A percentile compares a stretch with the other conserved stretches of the same genome.
phyloP scores from a whole-genome alignment of 306 rosid species.

The Vigna angularis region DNA sequence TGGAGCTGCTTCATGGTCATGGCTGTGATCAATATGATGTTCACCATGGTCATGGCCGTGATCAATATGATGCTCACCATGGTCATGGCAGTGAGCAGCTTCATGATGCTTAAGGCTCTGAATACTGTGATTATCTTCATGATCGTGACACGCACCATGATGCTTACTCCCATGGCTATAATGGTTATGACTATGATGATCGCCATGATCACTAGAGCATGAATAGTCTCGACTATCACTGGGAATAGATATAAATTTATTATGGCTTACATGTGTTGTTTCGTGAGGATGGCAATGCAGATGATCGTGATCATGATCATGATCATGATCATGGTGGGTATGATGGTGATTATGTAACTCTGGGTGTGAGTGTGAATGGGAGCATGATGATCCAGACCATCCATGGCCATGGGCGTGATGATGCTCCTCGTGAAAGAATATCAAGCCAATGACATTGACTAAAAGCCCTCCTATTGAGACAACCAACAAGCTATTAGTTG shows the following conservation, averaged over 20 bases:
- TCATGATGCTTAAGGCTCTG: constrained; percentile 36
- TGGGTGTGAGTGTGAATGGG: constrained; percentile 62
- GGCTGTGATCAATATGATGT: constrained; percentile 10
- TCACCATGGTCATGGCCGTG: constrained; percentile 15
- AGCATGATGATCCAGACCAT: constrained; percentile 68
- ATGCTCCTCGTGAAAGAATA: constrained; percentile 97
- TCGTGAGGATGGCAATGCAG: constrained; percentile 43
- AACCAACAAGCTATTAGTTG: constrained; percentile 75
- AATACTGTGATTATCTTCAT: constrained; percentile 38
- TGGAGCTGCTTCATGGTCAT: constrained; percentile 8
- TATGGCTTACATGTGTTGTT: constrained; percentile 41
- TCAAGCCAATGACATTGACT: constrained; percentile 82
- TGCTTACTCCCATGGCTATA: constrained; percentile 36
- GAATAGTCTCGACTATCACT: constrained; percentile 49
- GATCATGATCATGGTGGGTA: constrained; percentile 50
- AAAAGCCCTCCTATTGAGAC: constrained; percentile 91
- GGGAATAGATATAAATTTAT: constrained; percentile 51
- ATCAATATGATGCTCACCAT: constrained; percentile 30
- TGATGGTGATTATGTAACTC: constrained; percentile 26
- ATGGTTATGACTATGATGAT: constrained; percentile 29
- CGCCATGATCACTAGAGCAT: constrained; percentile 47
- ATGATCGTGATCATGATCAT: constrained; percentile 40
- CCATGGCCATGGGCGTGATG: constrained; percentile 98
- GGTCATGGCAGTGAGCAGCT: constrained; percentile 28
- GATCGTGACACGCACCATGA: constrained; percentile 33